phyloP scores from a whole-genome alignment of 2,329 filamentous ascomycete genomes.

The Pseudocercospora vitis region DNA sequence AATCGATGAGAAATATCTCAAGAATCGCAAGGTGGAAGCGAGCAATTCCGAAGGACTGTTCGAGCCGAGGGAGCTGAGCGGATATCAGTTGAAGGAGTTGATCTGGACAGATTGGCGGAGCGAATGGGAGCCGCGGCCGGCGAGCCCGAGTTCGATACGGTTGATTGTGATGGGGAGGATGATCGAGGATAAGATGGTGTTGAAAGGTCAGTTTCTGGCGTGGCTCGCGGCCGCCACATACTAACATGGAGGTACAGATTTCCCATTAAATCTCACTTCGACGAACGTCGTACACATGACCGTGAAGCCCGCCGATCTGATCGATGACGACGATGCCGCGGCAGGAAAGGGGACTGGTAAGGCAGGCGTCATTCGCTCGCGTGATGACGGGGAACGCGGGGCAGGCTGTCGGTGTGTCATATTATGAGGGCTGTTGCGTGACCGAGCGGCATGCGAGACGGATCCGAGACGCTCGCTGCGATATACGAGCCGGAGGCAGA shows the following conservation, averaged over 20 bases:
- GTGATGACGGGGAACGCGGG: constrained; percentile 56
- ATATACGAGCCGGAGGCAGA: no score
- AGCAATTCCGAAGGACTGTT: constrained; percentile 62
- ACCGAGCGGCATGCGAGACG: no score
- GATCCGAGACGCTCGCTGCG: neutral
- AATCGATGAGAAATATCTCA: constrained; percentile 82
- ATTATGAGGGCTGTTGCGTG: constrained; percentile 37
- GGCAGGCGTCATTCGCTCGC: constrained; percentile 40
- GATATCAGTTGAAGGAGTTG: constrained; percentile 91
- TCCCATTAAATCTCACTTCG: constrained; percentile 70
- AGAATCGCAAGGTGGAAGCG: constrained; percentile 75
- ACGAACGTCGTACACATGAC: constrained; percentile 95
- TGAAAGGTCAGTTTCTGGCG: constrained; percentile 66
- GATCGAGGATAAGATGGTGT: constrained; percentile 79
- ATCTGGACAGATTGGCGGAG: constrained; percentile 86
- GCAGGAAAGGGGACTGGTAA: constrained; percentile 67
- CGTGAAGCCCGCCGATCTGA: constrained; percentile 77
- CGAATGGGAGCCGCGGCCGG: constrained; percentile 85
- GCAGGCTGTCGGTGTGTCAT: constrained; percentile 66
- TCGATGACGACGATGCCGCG: constrained; percentile 72
- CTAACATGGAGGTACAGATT: constrained; percentile 58
- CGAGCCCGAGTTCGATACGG: constrained; percentile 83
- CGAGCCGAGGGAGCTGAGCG: constrained; percentile 85
- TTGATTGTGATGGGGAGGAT: constrained; percentile 90
- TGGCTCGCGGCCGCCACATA: constrained; percentile 37